A percentile compares a stretch with the other conserved stretches of the same genome.
Evolutionary conservation across 2,329 filamentous ascomycete genomes (phyloP).

Genomic region (Phyllosticta citribraziliensis): DNA sequence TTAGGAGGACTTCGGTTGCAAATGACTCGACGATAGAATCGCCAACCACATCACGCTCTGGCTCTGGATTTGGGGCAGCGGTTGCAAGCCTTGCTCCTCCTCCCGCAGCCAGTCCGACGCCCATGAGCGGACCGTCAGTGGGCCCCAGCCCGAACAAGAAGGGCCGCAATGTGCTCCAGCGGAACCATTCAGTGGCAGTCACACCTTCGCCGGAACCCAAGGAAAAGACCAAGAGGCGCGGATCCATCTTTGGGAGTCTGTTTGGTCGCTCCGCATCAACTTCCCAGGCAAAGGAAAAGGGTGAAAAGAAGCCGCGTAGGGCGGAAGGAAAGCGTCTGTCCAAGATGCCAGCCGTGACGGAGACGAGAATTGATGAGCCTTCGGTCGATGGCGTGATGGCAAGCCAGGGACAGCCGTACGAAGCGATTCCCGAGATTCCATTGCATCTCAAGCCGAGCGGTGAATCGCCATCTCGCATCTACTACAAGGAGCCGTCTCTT

Average conservation of each 20-base stretch:
- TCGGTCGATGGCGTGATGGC: background rate
- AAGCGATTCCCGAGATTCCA: background rate
- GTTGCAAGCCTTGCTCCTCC: background rate
- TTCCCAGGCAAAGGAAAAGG: constrained; percentile 17
- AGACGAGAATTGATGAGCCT: background rate
- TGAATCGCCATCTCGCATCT: background rate
- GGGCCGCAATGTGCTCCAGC: constrained; percentile 3
- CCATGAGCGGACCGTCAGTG: background rate
- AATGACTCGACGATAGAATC: background rate
- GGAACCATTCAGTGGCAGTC: constrained; percentile 2
- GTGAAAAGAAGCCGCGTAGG: constrained; percentile 1
- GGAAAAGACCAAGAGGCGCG: constrained; percentile 33
- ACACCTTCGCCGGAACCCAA: background rate
- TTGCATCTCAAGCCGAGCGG: background rate
- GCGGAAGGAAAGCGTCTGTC: constrained; percentile 4
- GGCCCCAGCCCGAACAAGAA: background rate
- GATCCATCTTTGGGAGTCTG: constrained; percentile 34
- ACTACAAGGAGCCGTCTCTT: background rate
- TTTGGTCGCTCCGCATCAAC: constrained; percentile 24
- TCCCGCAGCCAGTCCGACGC: background rate
- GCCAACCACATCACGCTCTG: background rate
- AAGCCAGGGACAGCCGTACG: background rate
- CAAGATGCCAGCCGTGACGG: background rate
- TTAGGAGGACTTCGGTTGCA: background rate
- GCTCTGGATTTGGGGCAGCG: background rate